phyloP scores from a whole-genome alignment of 495 filamentous ascomycete species.

The Xylaria cubensis region DNA sequence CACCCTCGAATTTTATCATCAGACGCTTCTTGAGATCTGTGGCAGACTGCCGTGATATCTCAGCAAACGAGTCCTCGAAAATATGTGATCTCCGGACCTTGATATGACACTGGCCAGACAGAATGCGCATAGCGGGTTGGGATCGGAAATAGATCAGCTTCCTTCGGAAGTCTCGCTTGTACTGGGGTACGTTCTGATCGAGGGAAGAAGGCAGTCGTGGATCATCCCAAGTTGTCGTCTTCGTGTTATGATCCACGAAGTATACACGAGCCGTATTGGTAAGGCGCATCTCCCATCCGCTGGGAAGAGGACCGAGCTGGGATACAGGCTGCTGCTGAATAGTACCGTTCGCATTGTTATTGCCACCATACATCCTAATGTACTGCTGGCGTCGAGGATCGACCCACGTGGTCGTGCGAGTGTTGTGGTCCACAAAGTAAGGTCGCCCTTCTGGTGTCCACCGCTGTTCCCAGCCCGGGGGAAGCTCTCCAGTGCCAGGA shows the following conservation, averaged over 20 bases:
- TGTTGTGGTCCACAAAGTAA: constrained; percentile 99
- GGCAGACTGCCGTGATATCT: constrained; percentile 97
- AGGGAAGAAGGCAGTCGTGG: constrained; percentile 93
- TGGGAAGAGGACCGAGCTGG: constrained; percentile 93
- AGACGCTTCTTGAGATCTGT: constrained; percentile 95
- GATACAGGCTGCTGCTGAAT: constrained; percentile 98
- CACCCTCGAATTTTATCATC: constrained; percentile 99
- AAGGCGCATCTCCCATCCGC: constrained; percentile 99
- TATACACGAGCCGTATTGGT: constrained; percentile 98
- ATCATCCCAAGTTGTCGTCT: constrained; percentile 99
- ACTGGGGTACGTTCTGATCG: constrained; percentile 98
- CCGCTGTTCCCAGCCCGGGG: constrained; percentile 94
- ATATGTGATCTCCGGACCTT: constrained; percentile 97
- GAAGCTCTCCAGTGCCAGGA: constrained; percentile 92
- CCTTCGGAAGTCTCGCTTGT: constrained; percentile 97
- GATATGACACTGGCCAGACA: constrained; percentile 96
- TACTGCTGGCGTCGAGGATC: constrained; percentile 97
- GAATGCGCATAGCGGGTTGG: constrained; percentile 92
- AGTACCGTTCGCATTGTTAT: constrained; percentile 77
- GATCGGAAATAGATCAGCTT: constrained; percentile 99
- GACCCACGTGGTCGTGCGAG: constrained; percentile 98
- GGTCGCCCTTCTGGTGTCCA: constrained; percentile 92
- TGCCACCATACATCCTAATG: constrained; percentile 93
- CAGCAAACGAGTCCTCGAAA: constrained; percentile 97
- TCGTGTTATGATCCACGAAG: constrained; percentile 99